Conservation (phyloP, 2,329 filamentous ascomycete species). For the Sporothrix globosa region DNA sequence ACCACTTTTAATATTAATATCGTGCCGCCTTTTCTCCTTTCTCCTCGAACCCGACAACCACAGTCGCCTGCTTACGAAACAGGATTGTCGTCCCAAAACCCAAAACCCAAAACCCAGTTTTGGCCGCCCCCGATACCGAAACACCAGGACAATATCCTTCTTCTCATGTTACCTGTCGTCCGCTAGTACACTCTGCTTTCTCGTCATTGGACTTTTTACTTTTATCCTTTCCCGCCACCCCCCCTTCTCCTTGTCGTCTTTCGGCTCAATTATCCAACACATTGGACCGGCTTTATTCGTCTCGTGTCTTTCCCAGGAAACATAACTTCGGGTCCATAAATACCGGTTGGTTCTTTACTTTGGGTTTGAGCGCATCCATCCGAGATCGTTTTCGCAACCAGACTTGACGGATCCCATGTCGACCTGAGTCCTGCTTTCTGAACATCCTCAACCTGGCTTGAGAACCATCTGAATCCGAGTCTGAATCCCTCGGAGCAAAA, state of each 20-base stretch:
- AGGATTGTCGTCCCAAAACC: slow-evolving; percentile 13
- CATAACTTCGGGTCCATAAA: slow-evolving; percentile 27
- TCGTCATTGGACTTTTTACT: not conserved
- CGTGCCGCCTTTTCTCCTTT: not conserved
- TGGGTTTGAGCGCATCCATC: not conserved
- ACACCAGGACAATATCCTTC: slow-evolving; percentile 5
- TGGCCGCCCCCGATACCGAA: slow-evolving; percentile 21
- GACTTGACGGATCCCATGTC: not conserved
- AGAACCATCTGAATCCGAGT: not conserved
- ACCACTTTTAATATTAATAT: slow-evolving; percentile 2
- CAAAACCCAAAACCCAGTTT: slow-evolving; percentile 21
- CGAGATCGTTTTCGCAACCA: slow-evolving; percentile 9
- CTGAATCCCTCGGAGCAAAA: not conserved
- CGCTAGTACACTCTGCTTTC: not conserved
- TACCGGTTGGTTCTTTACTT: slow-evolving; percentile 12
- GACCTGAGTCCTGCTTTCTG: not conserved
- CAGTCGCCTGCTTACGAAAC: slow-evolving; percentile 13
- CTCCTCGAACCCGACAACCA: slow-evolving; percentile 14
- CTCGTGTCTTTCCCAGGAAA: slow-evolving; percentile 26
- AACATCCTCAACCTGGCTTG: not conserved
- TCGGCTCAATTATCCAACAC: slow-evolving; percentile 25
- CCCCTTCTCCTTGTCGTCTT: not conserved
- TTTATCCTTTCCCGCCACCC: not conserved
- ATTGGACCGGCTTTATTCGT: slow-evolving; percentile 20
- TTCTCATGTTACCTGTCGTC: not conserved